Evolutionary conservation across 129 eudicot genomes (phyloP).

Genomic region (Helianthus annuus): HanXRQr2.0-SUNRISE NC_035446.2:9515823-9516322

Average conservation of each 20-base stretch:
- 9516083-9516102: not conserved
- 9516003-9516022: not conserved
- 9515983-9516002: not conserved
- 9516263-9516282: not conserved
- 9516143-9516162: not conserved
- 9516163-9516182: not conserved
- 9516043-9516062: not conserved
- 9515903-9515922: not conserved
- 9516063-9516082: not conserved
- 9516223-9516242: conserved; percentile 1
- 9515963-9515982: too few species aligned
- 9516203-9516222: not conserved
- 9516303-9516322: too few species aligned
- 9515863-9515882: not conserved
- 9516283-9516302: not conserved
- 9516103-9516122: not conserved
- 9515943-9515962: not conserved
- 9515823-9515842: not conserved
- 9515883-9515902: not conserved
- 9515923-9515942: not conserved
- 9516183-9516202: not conserved
- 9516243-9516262: not conserved
- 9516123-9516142: not conserved
- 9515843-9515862: not conserved
- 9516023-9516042: not conserved